Evolutionary conservation across 192 early-diverging fungal species (phyloP).

Genomic region (Entomortierella lignicola): DNA sequence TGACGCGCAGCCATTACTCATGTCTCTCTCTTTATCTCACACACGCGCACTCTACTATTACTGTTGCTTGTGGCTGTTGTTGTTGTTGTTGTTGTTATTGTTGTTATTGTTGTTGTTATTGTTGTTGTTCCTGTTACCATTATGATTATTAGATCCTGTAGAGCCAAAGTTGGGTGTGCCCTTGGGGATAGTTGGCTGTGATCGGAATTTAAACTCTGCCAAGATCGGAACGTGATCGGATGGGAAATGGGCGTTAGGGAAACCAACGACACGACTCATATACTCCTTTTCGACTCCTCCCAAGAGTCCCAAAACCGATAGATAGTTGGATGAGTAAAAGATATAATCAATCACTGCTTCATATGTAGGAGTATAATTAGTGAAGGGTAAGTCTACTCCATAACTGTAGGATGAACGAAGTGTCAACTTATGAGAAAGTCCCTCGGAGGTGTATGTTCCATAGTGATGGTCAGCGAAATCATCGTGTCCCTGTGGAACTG

Average conservation of each 20-base stretch:
- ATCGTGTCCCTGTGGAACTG: conserved; percentile 81
- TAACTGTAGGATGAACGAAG: conserved; percentile 86
- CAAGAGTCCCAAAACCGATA: conserved; percentile 83
- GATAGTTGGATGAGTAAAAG: conserved; percentile 84
- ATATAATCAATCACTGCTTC: conserved; percentile 94
- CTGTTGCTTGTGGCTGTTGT: neutral
- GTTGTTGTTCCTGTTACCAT: conserved; percentile 2
- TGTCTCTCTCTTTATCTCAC: no score
- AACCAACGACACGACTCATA: conserved; percentile 82
- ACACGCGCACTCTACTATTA: no score
- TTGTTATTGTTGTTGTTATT: neutral
- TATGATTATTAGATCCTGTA: conserved; percentile 8
- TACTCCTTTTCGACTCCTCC: conserved; percentile 88
- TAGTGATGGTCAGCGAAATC: conserved; percentile 88
- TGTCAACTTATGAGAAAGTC: conserved; percentile 83
- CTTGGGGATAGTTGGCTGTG: conserved; percentile 41
- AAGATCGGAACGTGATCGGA: conserved; percentile 84
- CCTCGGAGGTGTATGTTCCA: conserved; percentile 85
- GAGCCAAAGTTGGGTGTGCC: conserved; percentile 47
- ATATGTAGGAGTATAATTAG: conserved; percentile 90
- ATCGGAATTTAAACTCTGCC: conserved; percentile 78
- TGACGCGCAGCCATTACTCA: no score
- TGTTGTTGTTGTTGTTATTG: conserved; percentile 8
- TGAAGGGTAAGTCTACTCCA: conserved; percentile 85
- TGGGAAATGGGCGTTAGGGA: conserved; percentile 91